Evolutionary conservation across 75 land plant genomes (phyloP).

Genomic region (Cryptomeria japonica): DNA sequence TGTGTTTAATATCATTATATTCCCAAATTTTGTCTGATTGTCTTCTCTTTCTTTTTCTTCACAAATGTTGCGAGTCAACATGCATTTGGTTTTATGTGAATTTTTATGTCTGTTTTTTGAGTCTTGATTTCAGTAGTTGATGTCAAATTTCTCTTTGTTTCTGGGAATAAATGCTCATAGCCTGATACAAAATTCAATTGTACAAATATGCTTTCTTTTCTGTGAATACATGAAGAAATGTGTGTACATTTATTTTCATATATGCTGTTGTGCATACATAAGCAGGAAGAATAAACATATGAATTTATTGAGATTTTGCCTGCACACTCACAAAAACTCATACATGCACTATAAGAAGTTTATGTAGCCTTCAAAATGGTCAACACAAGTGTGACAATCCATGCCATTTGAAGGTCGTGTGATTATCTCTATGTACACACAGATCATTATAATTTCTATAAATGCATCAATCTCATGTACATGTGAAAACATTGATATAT

Average conservation of each 20-base stretch:
- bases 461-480: not conserved
- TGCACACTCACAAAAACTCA: not conserved
- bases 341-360: not conserved
- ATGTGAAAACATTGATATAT: not conserved
- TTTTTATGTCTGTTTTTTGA: not conserved
- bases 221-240: not conserved
- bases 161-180: not conserved
- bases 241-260: not conserved
- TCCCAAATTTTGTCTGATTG: no score
- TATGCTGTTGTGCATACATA: not conserved
- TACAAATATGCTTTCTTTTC: not conserved
- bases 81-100: not conserved
- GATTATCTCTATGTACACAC: not conserved
- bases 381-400: not conserved
- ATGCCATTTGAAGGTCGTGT: not conserved
- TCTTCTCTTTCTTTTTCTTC: not conserved
- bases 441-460: not conserved
- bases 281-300: not conserved
- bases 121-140: not conserved
- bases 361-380: not conserved
- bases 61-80: not conserved
- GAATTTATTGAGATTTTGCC: not conserved
- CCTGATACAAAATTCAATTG: not conserved
- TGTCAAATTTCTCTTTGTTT: not conserved
- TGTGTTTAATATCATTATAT: not conserved